Evolutionary conservation across 2,329 filamentous ascomycete species (phyloP), one percentile per base, ranked within the genome.

Genomic region (Pyrenochaeta sp.): DNA sequence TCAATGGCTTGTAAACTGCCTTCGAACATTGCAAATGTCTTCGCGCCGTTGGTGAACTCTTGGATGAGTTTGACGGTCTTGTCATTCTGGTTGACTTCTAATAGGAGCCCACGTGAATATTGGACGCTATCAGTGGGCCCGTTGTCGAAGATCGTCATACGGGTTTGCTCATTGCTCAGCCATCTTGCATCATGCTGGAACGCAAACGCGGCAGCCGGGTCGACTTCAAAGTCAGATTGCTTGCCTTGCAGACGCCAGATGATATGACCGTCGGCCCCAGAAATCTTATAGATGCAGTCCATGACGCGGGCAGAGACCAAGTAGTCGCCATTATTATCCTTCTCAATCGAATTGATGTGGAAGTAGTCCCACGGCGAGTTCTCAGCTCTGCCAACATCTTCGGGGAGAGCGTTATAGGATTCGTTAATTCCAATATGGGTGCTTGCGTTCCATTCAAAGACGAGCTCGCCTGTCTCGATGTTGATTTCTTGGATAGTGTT

Each of bases 41-140:
- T 64, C 25, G 77, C 58, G 0, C 78, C 74, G 46, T 80, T 77
- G 44, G 72, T 68, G 66, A 79, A 84, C 27, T 77, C 70, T 19
- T 77, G 68, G 12, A 78, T 59, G 3, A 83, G 71, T 12, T 68
- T 71, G 22, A 77, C 83, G 0, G 83, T 85, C 75, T 79, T 80
- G 32, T 52, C 69, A 1, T 69, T 50, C 10, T 75, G 58, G 54
- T 83, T 76, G 9, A 84, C 59, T 2, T 73, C 64, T 40, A 84
- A 58, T 22, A 79, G 70, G 48, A 83, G 67, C 6, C 76, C 77
- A 30, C 74, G 73, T 2, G 65, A 68, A 28, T 61, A 61, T 13
- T 52, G 45, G 3, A 56, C 48, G 1, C 39, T 39, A 3, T 72
- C 67, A 8, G 58, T 57, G 13, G 69, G 67, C 1, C 69, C 72